A percentile compares a stretch with the other conserved stretches of the same genome.
phyloP scores from a whole-genome alignment of 129 eudicot species.

The Lactuca sativa region DNA sequence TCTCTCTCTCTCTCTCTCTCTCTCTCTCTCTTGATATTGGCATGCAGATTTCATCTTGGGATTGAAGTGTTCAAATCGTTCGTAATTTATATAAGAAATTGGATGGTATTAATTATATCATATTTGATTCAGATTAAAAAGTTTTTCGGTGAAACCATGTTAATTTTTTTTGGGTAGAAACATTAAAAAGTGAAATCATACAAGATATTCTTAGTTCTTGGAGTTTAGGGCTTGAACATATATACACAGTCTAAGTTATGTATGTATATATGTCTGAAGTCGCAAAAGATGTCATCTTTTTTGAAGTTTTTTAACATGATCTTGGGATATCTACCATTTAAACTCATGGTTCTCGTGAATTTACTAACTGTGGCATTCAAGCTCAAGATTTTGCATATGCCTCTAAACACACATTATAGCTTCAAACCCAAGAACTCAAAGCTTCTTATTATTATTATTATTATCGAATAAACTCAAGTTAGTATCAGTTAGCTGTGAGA shows the following conservation, averaged over 20 bases:
- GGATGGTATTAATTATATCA: not conserved
- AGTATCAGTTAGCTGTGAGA: too few species aligned
- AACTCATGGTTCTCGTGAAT: not conserved
- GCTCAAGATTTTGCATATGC: not conserved
- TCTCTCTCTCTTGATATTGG: conserved; percentile 13
- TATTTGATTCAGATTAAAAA: not conserved
- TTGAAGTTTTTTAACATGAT: not conserved
- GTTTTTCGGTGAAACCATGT: not conserved
- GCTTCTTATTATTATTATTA: too few species aligned
- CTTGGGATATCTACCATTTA: not conserved
- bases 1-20: conserved; percentile 17
- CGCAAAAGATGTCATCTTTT: not conserved
- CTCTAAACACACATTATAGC: not conserved
- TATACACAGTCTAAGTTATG: not conserved
- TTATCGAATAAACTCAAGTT: too few species aligned
- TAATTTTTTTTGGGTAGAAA: not conserved
- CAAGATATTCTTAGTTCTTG: not conserved
- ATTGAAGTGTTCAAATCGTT: not conserved
- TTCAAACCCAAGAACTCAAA: too few species aligned
- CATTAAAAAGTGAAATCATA: conserved; percentile 6
- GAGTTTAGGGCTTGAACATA: conserved; percentile 6
- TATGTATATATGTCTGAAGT: not conserved
- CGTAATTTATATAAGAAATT: not conserved
- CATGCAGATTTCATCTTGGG: conserved; percentile 28
- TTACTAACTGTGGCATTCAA: not conserved